A percentile compares a stretch with the other conserved stretches of the same genome.
Evolutionary conservation across 139 green algal species (phyloP).

Genomic region (Choricystis sp.): DNA sequence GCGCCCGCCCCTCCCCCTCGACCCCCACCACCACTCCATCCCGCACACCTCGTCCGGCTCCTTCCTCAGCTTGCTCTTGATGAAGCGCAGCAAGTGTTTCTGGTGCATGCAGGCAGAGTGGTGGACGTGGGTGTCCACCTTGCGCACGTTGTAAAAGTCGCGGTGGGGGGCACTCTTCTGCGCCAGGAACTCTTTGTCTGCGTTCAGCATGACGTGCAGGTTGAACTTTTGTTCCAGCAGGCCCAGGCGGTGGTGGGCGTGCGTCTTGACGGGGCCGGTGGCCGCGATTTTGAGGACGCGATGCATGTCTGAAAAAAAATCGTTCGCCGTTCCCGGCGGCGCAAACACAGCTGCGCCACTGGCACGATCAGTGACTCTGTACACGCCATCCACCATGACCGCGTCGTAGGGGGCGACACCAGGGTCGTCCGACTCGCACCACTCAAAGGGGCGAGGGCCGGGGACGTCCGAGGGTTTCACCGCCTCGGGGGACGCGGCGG

Average conservation of each 20-base stretch:
- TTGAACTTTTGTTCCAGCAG: slow-evolving; percentile 98
- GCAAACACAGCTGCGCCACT: slow-evolving; percentile 10
- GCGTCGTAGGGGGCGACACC: slow-evolving; percentile 28
- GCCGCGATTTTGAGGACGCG: slow-evolving; percentile 36
- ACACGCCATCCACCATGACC: slow-evolving; percentile 79
- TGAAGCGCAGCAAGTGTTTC: slow-evolving; percentile 99
- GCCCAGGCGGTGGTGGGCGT: slow-evolving; percentile 84
- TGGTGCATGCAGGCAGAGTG: slow-evolving; percentile 98
- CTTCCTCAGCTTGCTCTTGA: slow-evolving; percentile 96
- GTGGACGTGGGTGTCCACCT: slow-evolving; percentile 82
- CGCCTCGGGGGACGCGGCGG: slow-evolving; percentile 29
- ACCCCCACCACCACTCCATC: slow-evolving; percentile 35
- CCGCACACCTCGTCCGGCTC: slow-evolving; percentile 92
- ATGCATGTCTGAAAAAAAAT: slow-evolving; percentile 93
- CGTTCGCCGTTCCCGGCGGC: slow-evolving; percentile 47
- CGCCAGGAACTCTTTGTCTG: slow-evolving; percentile 91
- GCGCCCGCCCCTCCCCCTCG: neutral
- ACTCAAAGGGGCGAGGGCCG: slow-evolving; percentile 41
- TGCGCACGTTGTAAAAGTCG: slow-evolving; percentile 99
- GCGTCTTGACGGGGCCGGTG: slow-evolving; percentile 72
- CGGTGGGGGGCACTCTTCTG: slow-evolving; percentile 93
- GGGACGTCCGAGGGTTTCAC: slow-evolving; percentile 29
- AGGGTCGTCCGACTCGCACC: slow-evolving; percentile 14
- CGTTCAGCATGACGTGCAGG: slow-evolving; percentile 96
- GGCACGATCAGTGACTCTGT: slow-evolving; percentile 42